phyloP scores from a whole-genome alignment of 306 rosid genomes.

The Rubus idaeus region DNA sequence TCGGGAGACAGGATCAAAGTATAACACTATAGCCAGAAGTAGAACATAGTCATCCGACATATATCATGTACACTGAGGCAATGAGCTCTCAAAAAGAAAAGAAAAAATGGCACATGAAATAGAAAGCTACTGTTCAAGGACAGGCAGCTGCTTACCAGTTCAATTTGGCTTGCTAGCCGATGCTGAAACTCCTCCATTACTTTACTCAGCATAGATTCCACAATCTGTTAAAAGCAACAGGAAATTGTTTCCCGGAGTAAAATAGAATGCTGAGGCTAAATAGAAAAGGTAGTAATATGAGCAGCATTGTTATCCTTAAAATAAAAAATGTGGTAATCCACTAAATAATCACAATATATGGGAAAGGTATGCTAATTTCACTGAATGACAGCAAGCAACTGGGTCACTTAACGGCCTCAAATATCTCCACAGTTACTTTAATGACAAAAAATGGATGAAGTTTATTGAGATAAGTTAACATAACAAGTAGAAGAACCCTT shows the following conservation, averaged over 20 bases:
- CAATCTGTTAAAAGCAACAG: conserved; percentile 47
- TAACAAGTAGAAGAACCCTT: conserved; percentile 29
- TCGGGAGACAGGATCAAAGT: background rate
- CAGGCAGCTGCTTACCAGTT: conserved; percentile 41
- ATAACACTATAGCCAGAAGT: background rate
- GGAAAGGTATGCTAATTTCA: background rate
- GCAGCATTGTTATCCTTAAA: background rate
- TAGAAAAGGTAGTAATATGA: background rate
- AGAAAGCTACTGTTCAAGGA: conserved; percentile 13
- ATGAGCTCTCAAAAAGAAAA: background rate
- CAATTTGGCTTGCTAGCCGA: conserved; percentile 49
- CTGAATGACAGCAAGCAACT: background rate
- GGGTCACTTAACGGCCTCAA: background rate
- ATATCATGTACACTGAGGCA: background rate
- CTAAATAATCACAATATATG: background rate
- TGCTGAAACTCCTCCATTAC: conserved; percentile 78
- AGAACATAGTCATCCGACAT: background rate
- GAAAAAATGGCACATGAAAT: background rate
- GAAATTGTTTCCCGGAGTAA: conserved; percentile 4
- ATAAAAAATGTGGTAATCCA: background rate
- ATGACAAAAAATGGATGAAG: background rate
- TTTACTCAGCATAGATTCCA: conserved; percentile 71
- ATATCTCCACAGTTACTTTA: background rate
- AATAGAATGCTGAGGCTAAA: background rate
- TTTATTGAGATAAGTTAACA: conserved; percentile 4